These are phyloP conservation scores for Leptodontidium sp. DNA, from an alignment of 2,329 filamentous ascomycete species.

Conservation along the genomic window DNA sequence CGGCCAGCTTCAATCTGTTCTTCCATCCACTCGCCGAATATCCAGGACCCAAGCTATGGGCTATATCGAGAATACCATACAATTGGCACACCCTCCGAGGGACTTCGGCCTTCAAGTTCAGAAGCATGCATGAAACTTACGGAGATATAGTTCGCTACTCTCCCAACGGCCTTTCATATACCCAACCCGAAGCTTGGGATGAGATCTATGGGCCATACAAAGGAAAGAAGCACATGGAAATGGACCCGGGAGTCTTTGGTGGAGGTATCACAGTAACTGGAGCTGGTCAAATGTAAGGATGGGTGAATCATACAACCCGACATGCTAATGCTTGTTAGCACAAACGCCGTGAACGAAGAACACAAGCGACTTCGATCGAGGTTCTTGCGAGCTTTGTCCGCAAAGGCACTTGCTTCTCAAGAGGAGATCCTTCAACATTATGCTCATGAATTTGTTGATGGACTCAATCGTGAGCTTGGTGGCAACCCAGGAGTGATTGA, in stretches of 20 bases:
- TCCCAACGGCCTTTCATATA: slow-evolving; percentile 45
- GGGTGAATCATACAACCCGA: background rate
- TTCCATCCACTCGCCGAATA: slow-evolving; percentile 46
- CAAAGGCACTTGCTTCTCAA: background rate
- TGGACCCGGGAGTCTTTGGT: background rate
- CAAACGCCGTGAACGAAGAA: background rate
- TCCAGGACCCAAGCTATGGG: slow-evolving; percentile 42
- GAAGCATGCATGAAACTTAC: slow-evolving; percentile 41
- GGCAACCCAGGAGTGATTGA: background rate
- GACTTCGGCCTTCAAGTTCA: slow-evolving; percentile 20
- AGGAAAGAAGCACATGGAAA: slow-evolving; percentile 12
- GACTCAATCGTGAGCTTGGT: background rate
- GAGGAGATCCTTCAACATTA: slow-evolving; percentile 10
- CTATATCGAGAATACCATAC: slow-evolving; percentile 27
- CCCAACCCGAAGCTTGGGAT: slow-evolving; percentile 39
- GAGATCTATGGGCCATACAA: slow-evolving; percentile 23
- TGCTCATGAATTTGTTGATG: background rate
- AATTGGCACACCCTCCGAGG: slow-evolving; percentile 19
- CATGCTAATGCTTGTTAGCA: background rate
- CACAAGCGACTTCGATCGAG: background rate
- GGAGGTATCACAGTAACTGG: background rate
- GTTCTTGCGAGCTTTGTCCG: background rate
- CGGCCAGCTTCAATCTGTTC: slow-evolving; percentile 27
- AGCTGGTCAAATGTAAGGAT: background rate
- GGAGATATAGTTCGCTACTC: slow-evolving; percentile 44